Evolutionary conservation across 2,329 filamentous ascomycete species (phyloP).

Genomic region (Furcasterigmium sp.): DNA sequence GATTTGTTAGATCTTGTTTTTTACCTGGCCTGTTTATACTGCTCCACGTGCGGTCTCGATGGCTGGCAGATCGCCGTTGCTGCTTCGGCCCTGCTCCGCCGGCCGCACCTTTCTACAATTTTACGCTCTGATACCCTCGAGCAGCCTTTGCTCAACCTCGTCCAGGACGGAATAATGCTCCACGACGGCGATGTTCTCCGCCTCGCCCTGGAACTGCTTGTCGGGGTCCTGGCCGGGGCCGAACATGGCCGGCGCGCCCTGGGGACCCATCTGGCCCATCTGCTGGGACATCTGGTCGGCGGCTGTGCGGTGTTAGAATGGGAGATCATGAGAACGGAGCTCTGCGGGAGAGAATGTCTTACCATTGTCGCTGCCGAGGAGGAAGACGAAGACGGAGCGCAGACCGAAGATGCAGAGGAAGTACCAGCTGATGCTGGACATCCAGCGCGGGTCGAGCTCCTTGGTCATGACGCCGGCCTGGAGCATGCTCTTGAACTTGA

Average conservation of each 20-base stretch:
- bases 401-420: constrained; percentile 96
- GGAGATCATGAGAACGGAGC: constrained; percentile 9
- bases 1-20: constrained; percentile 1
- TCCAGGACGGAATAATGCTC: constrained; percentile 91
- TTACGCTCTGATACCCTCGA: constrained; percentile 48
- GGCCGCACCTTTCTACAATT: constrained; percentile 7
- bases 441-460: constrained; percentile 97
- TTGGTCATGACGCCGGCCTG: constrained; percentile 94
- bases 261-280: constrained; percentile 75
- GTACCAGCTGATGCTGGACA: constrained; percentile 98
- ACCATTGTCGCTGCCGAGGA: constrained; percentile 95
- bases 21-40: too few relatives aligned
- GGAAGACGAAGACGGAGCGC: constrained; percentile 95
- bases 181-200: constrained; percentile 91
- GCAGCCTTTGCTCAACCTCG: constrained; percentile 77
- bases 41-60: not conserved
- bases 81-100: constrained; percentile 1
- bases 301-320: constrained; percentile 48
- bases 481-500: constrained; percentile 99
- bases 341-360: constrained; percentile 26
- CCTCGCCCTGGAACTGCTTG: constrained; percentile 89
- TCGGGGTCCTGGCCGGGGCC: constrained; percentile 90
- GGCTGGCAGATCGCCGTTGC: not conserved
- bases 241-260: constrained; percentile 64
- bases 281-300: constrained; percentile 90